Evolutionary conservation across 306 rosid species (phyloP), one percentile per base, ranked within the genome.

Genomic region (Dryas alaskensis): DNA sequence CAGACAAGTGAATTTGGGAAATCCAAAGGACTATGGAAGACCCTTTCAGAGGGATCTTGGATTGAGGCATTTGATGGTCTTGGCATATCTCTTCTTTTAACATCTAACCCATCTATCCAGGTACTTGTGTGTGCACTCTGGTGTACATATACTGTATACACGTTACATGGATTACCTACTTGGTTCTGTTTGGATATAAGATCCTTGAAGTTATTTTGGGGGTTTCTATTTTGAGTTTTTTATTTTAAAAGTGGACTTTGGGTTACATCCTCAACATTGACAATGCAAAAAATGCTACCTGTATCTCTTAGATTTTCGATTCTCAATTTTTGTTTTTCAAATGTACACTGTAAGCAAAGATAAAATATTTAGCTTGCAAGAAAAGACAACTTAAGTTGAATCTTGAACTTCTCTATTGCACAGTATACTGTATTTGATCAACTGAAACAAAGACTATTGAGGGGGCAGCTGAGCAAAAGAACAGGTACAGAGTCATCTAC

Each of bases 1-100:
- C 97, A 93, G 84, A 91, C 98, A 69, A 91, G 98, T 73, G 91
- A 91, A 71, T 93, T 93, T 79, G 98, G 98, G 79, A 91, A 89
- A 85, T 88, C 98, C 67, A 87, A 89, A 86, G 98, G 97, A 84
- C 78, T 93, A 60, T 89, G 92, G 94, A 83, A 91, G 91, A 89
- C 91, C 62, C 91, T 93, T 70, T 83, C 95, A 7, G 92, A 91
- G 81, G 88, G 94, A 72, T 86, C 86, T 67, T 91, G 94, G 96
- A 77, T 77, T 27, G 98, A 93, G 81, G 98, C 98, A 3, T 91
- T 81, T 74, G 94, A 84, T 22, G 98, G 98, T 78, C 96, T 93
- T 6, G 95, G 85, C 70, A 91, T 93, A 84, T 93, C 98, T 69
- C 90, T 93, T 77, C 89, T 93, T 79, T 87, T 93, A 86, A 93